These are phyloP conservation scores for Trypanosomatidae sp. DNA, from an alignment of 208 protist species.

Conservation along the genomic window DNA sequence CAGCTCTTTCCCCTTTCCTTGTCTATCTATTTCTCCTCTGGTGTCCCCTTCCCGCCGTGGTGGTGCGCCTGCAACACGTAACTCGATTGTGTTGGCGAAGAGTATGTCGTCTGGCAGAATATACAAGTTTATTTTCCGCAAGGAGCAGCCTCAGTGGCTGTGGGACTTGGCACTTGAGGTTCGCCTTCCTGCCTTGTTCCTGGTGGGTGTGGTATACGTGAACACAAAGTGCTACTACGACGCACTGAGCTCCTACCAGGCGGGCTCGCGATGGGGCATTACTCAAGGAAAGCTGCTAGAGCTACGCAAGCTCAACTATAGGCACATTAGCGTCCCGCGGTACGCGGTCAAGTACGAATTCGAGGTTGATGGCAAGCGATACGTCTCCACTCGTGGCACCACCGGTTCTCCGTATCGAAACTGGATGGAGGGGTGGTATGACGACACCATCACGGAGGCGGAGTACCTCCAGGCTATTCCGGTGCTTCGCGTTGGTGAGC, in stretches of 20 bases:
- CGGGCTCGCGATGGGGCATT: slow-evolving; percentile 69
- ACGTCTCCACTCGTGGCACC: slow-evolving; percentile 76
- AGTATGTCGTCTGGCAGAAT: slow-evolving; percentile 66
- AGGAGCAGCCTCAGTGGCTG: slow-evolving; percentile 83
- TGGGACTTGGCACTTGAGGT: slow-evolving; percentile 88
- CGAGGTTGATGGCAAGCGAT: slow-evolving; percentile 79
- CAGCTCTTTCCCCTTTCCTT: background rate
- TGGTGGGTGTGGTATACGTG: slow-evolving; percentile 62
- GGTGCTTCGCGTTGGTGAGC: slow-evolving; percentile 75
- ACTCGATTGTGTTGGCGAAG: background rate
- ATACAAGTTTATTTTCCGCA: slow-evolving; percentile 67
- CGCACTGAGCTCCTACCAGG: slow-evolving; percentile 63
- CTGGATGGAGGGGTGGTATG: slow-evolving; percentile 79
- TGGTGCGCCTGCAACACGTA: background rate
- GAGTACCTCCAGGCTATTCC: slow-evolving; percentile 90
- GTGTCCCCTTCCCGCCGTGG: slow-evolving; percentile 7
- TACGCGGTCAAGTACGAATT: slow-evolving; percentile 87
- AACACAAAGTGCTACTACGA: slow-evolving; percentile 87
- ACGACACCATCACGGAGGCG: slow-evolving; percentile 87
- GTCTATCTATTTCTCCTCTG: background rate
- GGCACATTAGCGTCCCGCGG: slow-evolving; percentile 82
- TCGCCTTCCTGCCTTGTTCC: slow-evolving; percentile 68
- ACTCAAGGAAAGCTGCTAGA: slow-evolving; percentile 77
- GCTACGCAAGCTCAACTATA: slow-evolving; percentile 86
- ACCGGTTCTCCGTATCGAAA: slow-evolving; percentile 82